Percentiles rank a stretch among this genome's conserved stretches.
Evolutionary conservation across 441 rosid genomes (phyloP).

Genomic region (Gossypium laxum): DNA sequence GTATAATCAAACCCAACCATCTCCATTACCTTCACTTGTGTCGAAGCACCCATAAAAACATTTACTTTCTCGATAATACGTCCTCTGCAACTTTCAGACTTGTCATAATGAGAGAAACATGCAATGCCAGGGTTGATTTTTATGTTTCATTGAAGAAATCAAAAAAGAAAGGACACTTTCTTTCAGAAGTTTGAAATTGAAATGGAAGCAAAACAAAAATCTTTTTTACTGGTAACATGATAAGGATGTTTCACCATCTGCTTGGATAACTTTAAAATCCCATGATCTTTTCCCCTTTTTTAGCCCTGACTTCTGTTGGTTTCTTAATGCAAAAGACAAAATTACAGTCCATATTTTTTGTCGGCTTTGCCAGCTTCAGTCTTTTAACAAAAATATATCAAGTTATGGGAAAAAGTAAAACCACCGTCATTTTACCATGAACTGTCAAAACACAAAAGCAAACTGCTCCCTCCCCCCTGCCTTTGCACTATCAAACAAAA

Average conservation of each 20-base stretch:
- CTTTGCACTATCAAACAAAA: constrained; percentile 9
- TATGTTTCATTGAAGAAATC: too few relatives aligned
- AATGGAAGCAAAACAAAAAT: background rate
- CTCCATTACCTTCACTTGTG: background rate
- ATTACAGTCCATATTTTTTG: background rate
- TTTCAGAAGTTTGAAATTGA: background rate
- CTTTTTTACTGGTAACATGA: background rate
- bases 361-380: background rate
- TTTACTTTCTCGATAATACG: background rate
- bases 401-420: background rate
- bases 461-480: background rate
- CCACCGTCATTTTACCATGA: background rate
- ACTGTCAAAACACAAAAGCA: background rate
- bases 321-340: background rate
- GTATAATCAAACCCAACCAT: background rate
- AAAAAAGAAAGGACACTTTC: background rate
- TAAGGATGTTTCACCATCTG: background rate
- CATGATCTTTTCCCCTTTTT: background rate
- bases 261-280: background rate
- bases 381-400: background rate
- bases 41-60: background rate
- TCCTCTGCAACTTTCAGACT: constrained; percentile 11
- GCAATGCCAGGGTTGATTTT: background rate
- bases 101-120: background rate
- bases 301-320: background rate